Percentiles rank a stretch among this genome's conserved stretches.
These are phyloP conservation scores for Marasmius fiardii DNA, from an alignment of 1,284 basidiomycete species.

Conservation along the genomic window DNA sequence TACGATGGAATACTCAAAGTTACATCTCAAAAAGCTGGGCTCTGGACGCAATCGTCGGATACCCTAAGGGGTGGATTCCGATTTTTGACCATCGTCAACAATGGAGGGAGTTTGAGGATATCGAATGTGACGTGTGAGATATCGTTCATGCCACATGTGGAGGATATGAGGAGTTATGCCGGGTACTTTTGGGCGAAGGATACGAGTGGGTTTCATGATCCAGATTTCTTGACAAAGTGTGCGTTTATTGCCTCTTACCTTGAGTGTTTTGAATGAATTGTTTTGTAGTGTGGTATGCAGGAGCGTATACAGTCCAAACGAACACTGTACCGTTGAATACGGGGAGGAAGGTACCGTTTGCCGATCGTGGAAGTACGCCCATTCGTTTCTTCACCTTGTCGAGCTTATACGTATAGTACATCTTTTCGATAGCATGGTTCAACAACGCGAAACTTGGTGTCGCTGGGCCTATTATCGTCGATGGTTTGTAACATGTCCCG, in stretches of 20 bases:
- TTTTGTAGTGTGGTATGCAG: slow-evolving; percentile 51
- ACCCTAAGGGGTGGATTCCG: slow-evolving; percentile 52
- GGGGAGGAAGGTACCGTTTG: slow-evolving; percentile 48
- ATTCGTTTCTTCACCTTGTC: not conserved
- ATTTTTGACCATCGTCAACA: slow-evolving; percentile 50
- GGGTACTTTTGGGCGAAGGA: slow-evolving; percentile 56
- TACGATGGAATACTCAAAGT: slow-evolving; percentile 47
- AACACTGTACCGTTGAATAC: slow-evolving; percentile 52
- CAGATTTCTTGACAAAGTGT: slow-evolving; percentile 51
- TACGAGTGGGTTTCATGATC: slow-evolving; percentile 37
- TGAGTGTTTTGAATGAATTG: not conserved
- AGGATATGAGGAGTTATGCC: slow-evolving; percentile 46
- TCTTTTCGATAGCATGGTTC: slow-evolving; percentile 41
- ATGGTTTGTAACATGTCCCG: slow-evolving; percentile 29
- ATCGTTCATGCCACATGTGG: slow-evolving; percentile 53
- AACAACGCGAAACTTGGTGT: slow-evolving; percentile 56
- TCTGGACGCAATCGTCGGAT: slow-evolving; percentile 47
- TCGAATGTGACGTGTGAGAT: slow-evolving; percentile 54
- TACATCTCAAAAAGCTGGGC: slow-evolving; percentile 30
- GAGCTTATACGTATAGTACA: not conserved
- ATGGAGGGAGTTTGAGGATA: slow-evolving; percentile 32
- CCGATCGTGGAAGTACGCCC: slow-evolving; percentile 24
- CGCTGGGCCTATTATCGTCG: slow-evolving; percentile 59
- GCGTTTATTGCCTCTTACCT: slow-evolving; percentile 8
- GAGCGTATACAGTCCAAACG: slow-evolving; percentile 61